Evolutionary conservation across 2,329 filamentous ascomycete genomes (phyloP), one percentile per base, ranked within the genome.

Genomic region (Fusarium chlamydosporum): DNA sequence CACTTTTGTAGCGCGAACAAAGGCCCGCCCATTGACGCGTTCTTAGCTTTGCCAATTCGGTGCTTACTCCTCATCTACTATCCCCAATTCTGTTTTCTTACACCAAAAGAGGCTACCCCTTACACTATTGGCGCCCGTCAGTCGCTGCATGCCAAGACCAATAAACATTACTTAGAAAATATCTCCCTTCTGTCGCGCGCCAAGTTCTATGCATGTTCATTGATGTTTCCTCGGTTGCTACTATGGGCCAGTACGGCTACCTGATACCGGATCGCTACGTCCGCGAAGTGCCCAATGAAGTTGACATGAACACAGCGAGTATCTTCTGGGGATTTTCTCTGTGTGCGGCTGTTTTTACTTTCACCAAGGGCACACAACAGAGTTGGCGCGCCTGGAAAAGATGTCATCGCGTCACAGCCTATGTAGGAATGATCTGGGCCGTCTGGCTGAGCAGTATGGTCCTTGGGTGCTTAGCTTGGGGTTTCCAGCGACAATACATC

Each of bases 311-410:
- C 9, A 72, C 38, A 0, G 42, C 71, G 9, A 74, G 73, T 12
- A 72, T 75, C 1, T 64, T 75, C 11, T 75, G 69, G 71, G 73
- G 73, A 0, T 66, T 75, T 11, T 72, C 73, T 2, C 51, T 75
- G 0, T 72, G 53, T 0, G 60, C 66, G 0, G 71, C 67, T 0
- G 12, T 74, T 0, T 75, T 75, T 6, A 67, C 69, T 0, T 57
- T 53, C 0, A 47, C 47, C 2, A 72, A 70, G 2, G 73, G 63
- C 0, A 47, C 23, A 0, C 26, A 61, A 4, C 73, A 75, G 18
- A 68, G 43, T 2, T 66, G 56, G 52, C 26, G 40, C 6, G 55
- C 59, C 3, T 73, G 69, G 69, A 71, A 46, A 6, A 59, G 73
- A 8, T 52, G 48, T 0, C 50, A 45, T 5, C 61, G 71, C 0